These are phyloP conservation scores for Adansonia rubrostipa DNA, from an alignment of 441 rosid genomes.

Conservation along the genomic window DNA sequence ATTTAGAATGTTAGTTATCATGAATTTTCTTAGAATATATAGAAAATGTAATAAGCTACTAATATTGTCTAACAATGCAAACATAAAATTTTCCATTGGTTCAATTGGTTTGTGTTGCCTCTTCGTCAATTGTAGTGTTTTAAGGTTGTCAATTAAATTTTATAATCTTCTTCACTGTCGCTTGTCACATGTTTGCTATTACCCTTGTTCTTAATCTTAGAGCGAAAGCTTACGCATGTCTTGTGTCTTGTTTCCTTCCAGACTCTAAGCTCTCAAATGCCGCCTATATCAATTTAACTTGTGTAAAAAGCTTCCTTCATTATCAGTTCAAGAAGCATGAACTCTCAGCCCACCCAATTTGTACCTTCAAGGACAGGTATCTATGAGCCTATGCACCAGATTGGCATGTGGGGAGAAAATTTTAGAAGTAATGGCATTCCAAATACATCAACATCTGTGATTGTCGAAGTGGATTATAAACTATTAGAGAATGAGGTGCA, in stretches of 20 bases:
- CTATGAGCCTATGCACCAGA: constrained; percentile 76
- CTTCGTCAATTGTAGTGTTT: too few species aligned
- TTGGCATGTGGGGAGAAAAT: constrained; percentile 83
- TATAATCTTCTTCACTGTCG: constrained; percentile 9
- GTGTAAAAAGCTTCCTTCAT: constrained; percentile 32
- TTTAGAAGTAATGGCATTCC: constrained; percentile 62
- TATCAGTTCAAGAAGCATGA: constrained; percentile 61
- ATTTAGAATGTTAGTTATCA: too few species aligned
- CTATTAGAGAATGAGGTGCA: constrained; percentile 64
- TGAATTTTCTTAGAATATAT: too few species aligned
- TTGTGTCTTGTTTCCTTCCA: constrained; percentile 19
- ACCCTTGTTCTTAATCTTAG: background rate
- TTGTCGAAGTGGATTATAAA: constrained; percentile 55
- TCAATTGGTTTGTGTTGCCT: too few species aligned
- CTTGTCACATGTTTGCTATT: background rate
- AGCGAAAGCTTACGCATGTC: background rate
- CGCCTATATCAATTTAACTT: constrained; percentile 24
- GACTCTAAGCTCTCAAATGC: constrained; percentile 21
- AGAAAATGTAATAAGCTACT: too few species aligned
- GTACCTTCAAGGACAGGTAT: constrained; percentile 68
- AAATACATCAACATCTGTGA: constrained; percentile 51
- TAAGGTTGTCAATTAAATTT: constrained; percentile 1
- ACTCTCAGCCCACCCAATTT: constrained; percentile 74
- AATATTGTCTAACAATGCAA: too few species aligned
- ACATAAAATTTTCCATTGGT: too few species aligned